Evolutionary conservation across 2,329 filamentous ascomycete species (phyloP), one percentile per base, ranked within the genome.

Genomic region (Aspergillus carbonarius): DNA sequence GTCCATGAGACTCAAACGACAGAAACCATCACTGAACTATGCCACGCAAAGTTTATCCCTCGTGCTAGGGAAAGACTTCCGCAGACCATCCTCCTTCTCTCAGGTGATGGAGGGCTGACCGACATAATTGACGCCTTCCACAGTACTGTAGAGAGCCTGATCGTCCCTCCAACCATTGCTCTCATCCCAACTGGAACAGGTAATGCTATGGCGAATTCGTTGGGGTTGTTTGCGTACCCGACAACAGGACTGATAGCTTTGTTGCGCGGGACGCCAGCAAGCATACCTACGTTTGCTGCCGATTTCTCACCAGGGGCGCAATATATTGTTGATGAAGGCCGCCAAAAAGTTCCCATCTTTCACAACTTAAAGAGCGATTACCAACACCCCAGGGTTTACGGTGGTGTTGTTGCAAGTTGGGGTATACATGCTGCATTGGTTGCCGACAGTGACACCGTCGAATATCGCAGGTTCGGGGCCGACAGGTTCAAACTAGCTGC

Each of bases 341-440:
- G 78, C 80, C 12, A 78, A 83, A 67, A 69, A 37, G 63, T 66
- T 27, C 60, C 63, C 32, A 64, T 76, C 13, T 35, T 55, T 48
- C 25, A 17, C 27, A 20, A 55, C 27, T 30, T 37, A 44, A 32
- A 35, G 32, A 39, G 64, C 76, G 27, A 66, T 50, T 57, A 73
- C n/a, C 66, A 74, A 32, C 68, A 74, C 20, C 70, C 63, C 52
- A 71, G 65, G 4, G 67, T 83, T 2, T 84, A 89, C 67, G 93
- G 92, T 25, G 89, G 89, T 23, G 91, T 97, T 20, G 93, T 98
- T 1, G 88, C 88, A 46, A 95, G 90, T 73, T 96, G 96, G 83
- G 93, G 90, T 18, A 86, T 98, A 69, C 93, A 98, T 70, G 91
- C 93, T 30, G 87, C 88, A 42, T 82, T 98, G 3, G 92, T 98